Conservation (phyloP, 495 filamentous ascomycete genomes). For the Diplogelasinospora grovesii region DNA sequence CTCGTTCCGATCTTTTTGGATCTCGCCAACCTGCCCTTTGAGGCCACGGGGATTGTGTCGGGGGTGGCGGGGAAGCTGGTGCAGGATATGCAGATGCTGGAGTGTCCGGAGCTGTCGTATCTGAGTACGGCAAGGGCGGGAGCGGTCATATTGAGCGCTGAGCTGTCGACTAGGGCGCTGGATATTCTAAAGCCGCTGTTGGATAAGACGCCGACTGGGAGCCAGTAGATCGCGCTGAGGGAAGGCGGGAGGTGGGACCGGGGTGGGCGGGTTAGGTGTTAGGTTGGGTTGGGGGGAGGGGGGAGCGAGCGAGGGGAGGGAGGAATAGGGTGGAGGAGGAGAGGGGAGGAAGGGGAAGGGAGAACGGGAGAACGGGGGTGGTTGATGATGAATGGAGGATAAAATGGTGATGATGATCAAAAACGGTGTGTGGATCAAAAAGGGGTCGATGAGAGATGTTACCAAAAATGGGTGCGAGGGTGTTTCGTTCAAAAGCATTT, state of each 20-base stretch:
- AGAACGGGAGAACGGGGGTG: not conserved
- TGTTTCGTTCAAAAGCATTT: too few relatives aligned
- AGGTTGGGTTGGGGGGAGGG: too few relatives aligned
- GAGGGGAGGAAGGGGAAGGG: not conserved
- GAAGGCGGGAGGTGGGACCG: too few relatives aligned
- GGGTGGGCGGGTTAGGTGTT: too few relatives aligned
- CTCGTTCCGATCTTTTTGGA: constrained; percentile 89
- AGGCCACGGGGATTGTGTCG: constrained; percentile 90
- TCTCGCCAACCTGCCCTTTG: constrained; percentile 69
- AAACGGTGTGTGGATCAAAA: too few relatives aligned
- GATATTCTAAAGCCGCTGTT: constrained; percentile 53
- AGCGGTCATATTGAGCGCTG: constrained; percentile 75
- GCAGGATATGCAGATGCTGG: constrained; percentile 42
- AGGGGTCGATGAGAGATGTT: too few relatives aligned
- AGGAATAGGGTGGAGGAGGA: too few relatives aligned
- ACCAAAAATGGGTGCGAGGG: too few relatives aligned
- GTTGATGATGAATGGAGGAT: not conserved
- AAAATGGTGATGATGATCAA: too few relatives aligned
- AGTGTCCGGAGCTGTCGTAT: constrained; percentile 83
- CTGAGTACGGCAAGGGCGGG: constrained; percentile 83
- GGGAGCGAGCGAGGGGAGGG: too few relatives aligned
- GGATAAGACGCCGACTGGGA: too few relatives aligned
- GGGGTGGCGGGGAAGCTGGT: constrained; percentile 80
- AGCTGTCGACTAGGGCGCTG: constrained; percentile 64
- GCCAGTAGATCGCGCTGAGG: too few relatives aligned